A percentile compares a stretch with the other conserved stretches of the same genome.
Evolutionary conservation across 2,329 filamentous ascomycete genomes (phyloP).

Genomic region (Fusarium sp.): DNA sequence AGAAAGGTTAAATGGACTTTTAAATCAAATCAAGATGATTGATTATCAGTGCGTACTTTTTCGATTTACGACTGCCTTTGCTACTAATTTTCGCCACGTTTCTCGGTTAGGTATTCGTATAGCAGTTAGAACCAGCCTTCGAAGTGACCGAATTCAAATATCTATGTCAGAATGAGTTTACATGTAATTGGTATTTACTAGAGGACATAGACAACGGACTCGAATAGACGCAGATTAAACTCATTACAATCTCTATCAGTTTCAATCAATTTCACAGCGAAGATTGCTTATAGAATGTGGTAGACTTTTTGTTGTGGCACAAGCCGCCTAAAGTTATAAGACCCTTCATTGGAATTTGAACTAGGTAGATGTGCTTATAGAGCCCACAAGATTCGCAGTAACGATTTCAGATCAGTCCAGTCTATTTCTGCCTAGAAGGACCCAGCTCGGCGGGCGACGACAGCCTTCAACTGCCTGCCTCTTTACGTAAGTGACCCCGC

Average conservation of each 20-base stretch:
- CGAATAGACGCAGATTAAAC: background rate
- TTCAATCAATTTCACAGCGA: background rate
- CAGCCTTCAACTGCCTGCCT: background rate
- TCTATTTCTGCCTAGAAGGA: constrained; percentile 3
- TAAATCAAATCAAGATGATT: background rate
- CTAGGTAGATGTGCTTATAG: background rate
- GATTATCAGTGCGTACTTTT: background rate
- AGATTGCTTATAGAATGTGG: background rate
- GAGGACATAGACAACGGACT: background rate
- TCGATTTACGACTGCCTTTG: background rate
- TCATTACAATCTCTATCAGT: background rate
- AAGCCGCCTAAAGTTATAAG: background rate
- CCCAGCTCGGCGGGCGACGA: background rate
- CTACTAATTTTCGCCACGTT: background rate
- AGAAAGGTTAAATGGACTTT: background rate
- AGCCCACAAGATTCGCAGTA: background rate
- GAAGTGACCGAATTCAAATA: background rate
- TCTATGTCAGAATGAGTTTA: background rate
- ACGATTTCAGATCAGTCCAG: background rate
- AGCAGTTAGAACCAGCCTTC: background rate
- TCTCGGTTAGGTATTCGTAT: background rate
- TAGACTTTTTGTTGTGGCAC: background rate
- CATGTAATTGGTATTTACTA: background rate
- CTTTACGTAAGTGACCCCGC: constrained; percentile 48
- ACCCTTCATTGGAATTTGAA: background rate